phyloP scores from a whole-genome alignment of 1,284 basidiomycete genomes.

The Ceratobasidium sp. region DNA sequence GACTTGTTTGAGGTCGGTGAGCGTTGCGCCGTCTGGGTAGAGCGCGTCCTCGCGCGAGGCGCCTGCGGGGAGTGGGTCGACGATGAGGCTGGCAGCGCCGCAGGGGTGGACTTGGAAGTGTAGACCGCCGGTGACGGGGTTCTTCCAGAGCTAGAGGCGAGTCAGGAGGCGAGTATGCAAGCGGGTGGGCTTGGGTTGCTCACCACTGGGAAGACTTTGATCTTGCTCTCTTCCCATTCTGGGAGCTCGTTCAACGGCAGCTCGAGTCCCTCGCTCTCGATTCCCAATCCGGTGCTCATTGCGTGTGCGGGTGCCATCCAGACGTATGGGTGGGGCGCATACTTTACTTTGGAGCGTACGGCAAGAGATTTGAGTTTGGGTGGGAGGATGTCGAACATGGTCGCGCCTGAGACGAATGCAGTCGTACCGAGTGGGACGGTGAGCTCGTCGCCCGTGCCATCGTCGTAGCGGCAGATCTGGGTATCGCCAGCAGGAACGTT shows the following conservation, averaged over 20 bases:
- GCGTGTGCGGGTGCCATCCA: slow-evolving; percentile 86
- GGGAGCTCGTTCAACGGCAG: slow-evolving; percentile 75
- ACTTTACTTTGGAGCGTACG: slow-evolving; percentile 77
- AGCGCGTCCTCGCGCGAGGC: slow-evolving; percentile 68
- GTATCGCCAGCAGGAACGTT: slow-evolving; percentile 75
- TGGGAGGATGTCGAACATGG: slow-evolving; percentile 88
- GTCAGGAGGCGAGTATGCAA: not conserved
- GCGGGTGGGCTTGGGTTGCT: slow-evolving; percentile 52
- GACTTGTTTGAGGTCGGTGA: slow-evolving; percentile 78
- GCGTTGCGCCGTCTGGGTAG: slow-evolving; percentile 79
- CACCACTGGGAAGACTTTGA: slow-evolving; percentile 79
- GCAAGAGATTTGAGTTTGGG: slow-evolving; percentile 83
- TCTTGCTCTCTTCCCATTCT: slow-evolving; percentile 76
- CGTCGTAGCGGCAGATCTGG: slow-evolving; percentile 87
- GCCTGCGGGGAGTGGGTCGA: slow-evolving; percentile 73
- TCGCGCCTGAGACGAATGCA: slow-evolving; percentile 78
- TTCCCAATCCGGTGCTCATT: slow-evolving; percentile 80
- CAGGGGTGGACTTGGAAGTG: slow-evolving; percentile 86
- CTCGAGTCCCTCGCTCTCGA: slow-evolving; percentile 82
- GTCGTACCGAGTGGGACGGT: slow-evolving; percentile 89
- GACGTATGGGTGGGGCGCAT: slow-evolving; percentile 84
- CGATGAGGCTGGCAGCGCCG: slow-evolving; percentile 67
- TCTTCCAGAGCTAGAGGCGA: slow-evolving; percentile 79
- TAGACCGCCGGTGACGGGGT: slow-evolving; percentile 79
- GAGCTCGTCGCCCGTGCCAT: slow-evolving; percentile 87